Evolutionary conservation across 306 rosid genomes (phyloP).

Genomic region (Luffa aegyptiaca): DNA sequence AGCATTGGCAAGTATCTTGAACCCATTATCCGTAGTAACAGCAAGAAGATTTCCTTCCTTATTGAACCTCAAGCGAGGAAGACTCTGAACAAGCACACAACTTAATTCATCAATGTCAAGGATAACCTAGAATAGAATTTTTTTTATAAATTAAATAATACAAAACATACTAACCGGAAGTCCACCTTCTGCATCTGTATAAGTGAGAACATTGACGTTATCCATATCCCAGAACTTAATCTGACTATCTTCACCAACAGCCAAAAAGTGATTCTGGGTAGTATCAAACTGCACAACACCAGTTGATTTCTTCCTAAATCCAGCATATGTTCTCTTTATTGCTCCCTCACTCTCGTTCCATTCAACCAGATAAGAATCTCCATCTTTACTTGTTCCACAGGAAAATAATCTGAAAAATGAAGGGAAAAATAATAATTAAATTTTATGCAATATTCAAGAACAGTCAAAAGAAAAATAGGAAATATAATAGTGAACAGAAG

Average conservation of each 20-base stretch:
- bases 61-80: conserved; percentile 73
- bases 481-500: not conserved
- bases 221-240: conserved; percentile 96
- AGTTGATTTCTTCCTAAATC: conserved; percentile 65
- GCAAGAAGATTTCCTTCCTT: conserved; percentile 87
- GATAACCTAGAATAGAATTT: not conserved
- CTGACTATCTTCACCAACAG: conserved; percentile 78
- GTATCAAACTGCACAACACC: conserved; percentile 82
- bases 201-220: conserved; percentile 27
- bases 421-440: not conserved
- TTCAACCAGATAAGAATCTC: conserved; percentile 77
- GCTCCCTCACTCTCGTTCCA: conserved; percentile 90
- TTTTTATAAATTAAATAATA: not conserved
- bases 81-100: conserved; percentile 42
- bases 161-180: conserved; percentile 45
- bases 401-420: conserved; percentile 57
- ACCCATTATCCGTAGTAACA: conserved; percentile 68
- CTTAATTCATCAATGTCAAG: conserved; percentile 10
- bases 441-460: not conserved
- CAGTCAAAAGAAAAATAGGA: not conserved
- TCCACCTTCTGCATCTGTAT: conserved; percentile 68
- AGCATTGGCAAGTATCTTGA: conserved; percentile 70
- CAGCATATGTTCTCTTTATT: conserved; percentile 58
- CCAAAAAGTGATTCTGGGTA: conserved; percentile 70
- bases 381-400: conserved; percentile 89